Percentiles rank a stretch among this genome's conserved stretches.
These are phyloP conservation scores for Annulohypoxylon truncatum DNA, from an alignment of 2,329 filamentous ascomycete genomes.

Conservation along the genomic window DNA sequence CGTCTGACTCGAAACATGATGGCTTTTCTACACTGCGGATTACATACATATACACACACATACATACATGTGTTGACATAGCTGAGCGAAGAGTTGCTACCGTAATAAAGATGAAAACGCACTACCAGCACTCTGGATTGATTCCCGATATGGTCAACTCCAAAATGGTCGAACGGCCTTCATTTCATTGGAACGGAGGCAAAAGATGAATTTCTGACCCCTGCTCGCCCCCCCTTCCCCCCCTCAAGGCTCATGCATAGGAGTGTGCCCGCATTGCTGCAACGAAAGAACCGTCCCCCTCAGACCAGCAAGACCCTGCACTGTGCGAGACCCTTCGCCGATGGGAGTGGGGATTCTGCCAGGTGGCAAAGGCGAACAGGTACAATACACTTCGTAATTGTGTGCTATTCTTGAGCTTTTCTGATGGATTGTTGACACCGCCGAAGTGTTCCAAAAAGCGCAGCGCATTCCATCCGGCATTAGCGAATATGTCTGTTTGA, in stretches of 20 bases:
- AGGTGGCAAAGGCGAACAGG: constrained; percentile 30
- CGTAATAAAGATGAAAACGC: constrained; percentile 37
- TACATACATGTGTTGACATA: constrained; percentile 1
- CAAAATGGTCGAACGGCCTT: constrained; percentile 47
- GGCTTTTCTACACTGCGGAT: not conserved
- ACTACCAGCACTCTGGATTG: constrained; percentile 39
- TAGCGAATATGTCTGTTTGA: constrained; percentile 13
- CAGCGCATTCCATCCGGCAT: constrained; percentile 32
- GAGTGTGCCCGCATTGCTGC: constrained; percentile 40
- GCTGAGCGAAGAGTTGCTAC: constrained; percentile 1
- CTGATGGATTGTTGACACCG: constrained; percentile 13
- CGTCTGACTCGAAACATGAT: constrained; percentile 23
- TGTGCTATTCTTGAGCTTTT: constrained; percentile 20
- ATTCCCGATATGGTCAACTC: constrained; percentile 50
- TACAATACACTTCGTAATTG: constrained; percentile 5
- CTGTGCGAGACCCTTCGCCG: constrained; percentile 29
- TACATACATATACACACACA: not conserved
- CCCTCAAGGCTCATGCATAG: constrained; percentile 29
- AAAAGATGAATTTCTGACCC: constrained; percentile 43
- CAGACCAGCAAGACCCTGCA: constrained; percentile 25
- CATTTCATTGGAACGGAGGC: constrained; percentile 45
- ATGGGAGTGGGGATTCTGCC: constrained; percentile 28
- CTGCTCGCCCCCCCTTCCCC: constrained; percentile 40
- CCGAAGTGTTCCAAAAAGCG: constrained; percentile 16
- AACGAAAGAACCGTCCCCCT: constrained; percentile 36